Evolutionary conservation across 148 eudicot species (phyloP).

Genomic region (Arctostaphylos glauca): DNA sequence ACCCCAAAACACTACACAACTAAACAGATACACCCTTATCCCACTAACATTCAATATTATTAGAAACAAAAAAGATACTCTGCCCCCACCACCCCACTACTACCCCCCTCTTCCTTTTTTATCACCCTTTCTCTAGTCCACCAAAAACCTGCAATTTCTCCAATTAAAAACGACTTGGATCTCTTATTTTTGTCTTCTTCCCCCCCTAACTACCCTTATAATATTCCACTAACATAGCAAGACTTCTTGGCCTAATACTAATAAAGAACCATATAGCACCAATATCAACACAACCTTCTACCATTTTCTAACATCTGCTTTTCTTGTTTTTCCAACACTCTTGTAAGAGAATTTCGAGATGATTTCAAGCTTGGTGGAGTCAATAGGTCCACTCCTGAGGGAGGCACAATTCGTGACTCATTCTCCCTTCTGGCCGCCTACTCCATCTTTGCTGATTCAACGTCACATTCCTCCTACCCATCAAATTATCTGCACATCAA

Average conservation of each 20-base stretch:
- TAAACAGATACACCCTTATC: not conserved
- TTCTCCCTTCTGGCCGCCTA: not conserved
- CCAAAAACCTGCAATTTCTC: conserved; percentile 5
- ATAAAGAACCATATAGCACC: not conserved
- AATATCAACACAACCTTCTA: not conserved
- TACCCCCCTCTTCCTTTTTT: not conserved
- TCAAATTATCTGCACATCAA: conserved; percentile 33
- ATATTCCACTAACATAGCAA: not conserved
- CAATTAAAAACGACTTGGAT: conserved; percentile 12
- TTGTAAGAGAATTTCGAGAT: not conserved
- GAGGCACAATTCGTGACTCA: conserved; percentile 23
- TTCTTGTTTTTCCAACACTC: not conserved
- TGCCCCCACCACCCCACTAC: not conserved
- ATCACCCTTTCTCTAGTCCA: not conserved
- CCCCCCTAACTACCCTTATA: not conserved
- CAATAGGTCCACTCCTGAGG: conserved; percentile 58
- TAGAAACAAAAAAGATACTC: not conserved
- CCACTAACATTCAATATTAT: not conserved
- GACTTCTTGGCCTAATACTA: not conserved
- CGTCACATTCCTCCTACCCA: conserved; percentile 41
- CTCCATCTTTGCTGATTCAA: conserved; percentile 36
- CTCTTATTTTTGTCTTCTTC: not conserved
- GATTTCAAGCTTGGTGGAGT: not conserved
- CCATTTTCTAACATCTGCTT: not conserved
- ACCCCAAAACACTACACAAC: no score